Conservation (phyloP, 2,329 filamentous ascomycete species). For the Ophiostoma montium region DNA sequence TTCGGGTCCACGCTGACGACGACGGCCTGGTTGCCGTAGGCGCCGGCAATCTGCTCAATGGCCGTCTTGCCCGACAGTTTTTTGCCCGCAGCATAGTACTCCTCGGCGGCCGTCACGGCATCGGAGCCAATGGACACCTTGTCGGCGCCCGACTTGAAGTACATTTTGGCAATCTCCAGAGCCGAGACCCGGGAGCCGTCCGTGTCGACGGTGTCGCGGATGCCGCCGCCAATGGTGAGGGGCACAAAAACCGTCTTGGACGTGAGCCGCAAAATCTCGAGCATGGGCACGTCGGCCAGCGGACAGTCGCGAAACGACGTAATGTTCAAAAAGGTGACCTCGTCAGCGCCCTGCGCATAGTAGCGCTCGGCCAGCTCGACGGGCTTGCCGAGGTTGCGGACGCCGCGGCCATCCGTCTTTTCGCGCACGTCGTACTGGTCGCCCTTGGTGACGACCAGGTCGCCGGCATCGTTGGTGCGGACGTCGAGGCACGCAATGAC, state of each 20-base stretch:
- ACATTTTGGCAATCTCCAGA: slow-evolving; percentile 86
- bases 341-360: slow-evolving; percentile 93
- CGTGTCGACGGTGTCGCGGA: slow-evolving; percentile 80
- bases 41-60: slow-evolving; percentile 86
- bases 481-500: slow-evolving; percentile 96
- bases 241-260: slow-evolving; percentile 92
- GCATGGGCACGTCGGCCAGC: slow-evolving; percentile 83
- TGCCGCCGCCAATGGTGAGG: slow-evolving; percentile 87
- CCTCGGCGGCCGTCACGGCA: slow-evolving; percentile 82
- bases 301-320: slow-evolving; percentile 95
- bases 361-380: slow-evolving; percentile 89
- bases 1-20: slow-evolving; percentile 93
- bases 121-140: slow-evolving; percentile 96
- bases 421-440: slow-evolving; percentile 98
- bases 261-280: slow-evolving; percentile 76
- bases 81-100: slow-evolving; percentile 62
- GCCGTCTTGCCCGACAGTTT: slow-evolving; percentile 68
- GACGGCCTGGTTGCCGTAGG: slow-evolving; percentile 93
- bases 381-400: slow-evolving; percentile 91
- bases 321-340: slow-evolving; percentile 96
- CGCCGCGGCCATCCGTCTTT: slow-evolving; percentile 51
- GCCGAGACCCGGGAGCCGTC: slow-evolving; percentile 80
- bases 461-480: slow-evolving; percentile 81
- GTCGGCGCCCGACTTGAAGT: slow-evolving; percentile 93
- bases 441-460: slow-evolving; percentile 94